A percentile compares a stretch with the other conserved stretches of the same genome.
phyloP scores from a whole-genome alignment of 1,284 basidiomycete species.

The Boletus hoseneyae region DNA sequence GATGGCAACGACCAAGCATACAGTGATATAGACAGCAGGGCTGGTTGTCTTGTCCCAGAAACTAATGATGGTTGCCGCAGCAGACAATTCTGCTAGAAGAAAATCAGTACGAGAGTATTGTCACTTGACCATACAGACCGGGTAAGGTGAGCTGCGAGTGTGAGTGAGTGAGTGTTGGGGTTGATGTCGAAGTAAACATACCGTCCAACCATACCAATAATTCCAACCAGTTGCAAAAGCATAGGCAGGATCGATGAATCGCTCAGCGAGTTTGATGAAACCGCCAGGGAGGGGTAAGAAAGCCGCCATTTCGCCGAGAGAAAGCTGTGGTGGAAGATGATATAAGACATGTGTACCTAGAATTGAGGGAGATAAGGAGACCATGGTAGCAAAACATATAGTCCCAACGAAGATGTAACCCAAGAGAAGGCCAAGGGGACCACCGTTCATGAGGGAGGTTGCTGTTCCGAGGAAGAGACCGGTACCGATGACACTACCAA shows the following conservation, averaged over 20 bases:
- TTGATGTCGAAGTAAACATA: constrained; percentile 33
- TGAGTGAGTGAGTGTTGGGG: background rate
- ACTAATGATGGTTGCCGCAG: constrained; percentile 60
- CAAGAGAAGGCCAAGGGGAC: constrained; percentile 34
- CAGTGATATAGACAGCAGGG: constrained; percentile 60
- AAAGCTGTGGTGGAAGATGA: constrained; percentile 19
- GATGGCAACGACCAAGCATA: constrained; percentile 59
- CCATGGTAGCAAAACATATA: constrained; percentile 32
- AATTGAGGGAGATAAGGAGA: background rate
- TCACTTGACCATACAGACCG: constrained; percentile 11
- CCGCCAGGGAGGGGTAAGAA: constrained; percentile 50
- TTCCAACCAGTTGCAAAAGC: constrained; percentile 71
- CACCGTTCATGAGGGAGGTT: constrained; percentile 28
- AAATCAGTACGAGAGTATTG: background rate
- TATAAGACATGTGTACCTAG: background rate
- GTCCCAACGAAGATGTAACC: constrained; percentile 34
- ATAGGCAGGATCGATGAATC: constrained; percentile 67
- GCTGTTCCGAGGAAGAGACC: constrained; percentile 43
- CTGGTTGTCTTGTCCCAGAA: constrained; percentile 55
- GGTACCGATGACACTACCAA: constrained; percentile 49
- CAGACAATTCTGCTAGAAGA: constrained; percentile 53
- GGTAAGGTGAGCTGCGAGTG: constrained; percentile 25
- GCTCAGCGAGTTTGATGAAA: constrained; percentile 64
- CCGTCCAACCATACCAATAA: constrained; percentile 61
- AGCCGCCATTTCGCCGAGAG: constrained; percentile 35